phyloP scores from a whole-genome alignment of 176 grass and related monocot genomes.

The Themeda triandra region DNA sequence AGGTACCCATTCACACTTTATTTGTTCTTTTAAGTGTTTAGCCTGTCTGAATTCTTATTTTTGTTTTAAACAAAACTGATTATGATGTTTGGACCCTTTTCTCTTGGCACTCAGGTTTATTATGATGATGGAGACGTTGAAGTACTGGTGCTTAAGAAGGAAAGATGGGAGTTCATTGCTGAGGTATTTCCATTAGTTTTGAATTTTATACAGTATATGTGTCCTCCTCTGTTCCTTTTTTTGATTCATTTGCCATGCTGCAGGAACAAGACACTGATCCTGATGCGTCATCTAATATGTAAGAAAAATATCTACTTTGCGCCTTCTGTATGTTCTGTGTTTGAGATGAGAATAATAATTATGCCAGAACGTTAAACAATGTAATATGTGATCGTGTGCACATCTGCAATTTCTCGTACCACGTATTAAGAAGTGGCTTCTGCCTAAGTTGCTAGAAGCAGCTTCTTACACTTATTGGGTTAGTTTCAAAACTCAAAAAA shows the following conservation, averaged over 20 bases:
- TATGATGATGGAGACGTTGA: slow-evolving; percentile 91
- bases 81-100: neutral
- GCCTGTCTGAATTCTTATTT: neutral
- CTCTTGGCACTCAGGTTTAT: slow-evolving; percentile 41
- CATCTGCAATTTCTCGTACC: no score
- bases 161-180: slow-evolving; percentile 60
- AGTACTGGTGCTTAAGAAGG: slow-evolving; percentile 45
- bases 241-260: slow-evolving; percentile 27
- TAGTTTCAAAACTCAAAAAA: no score
- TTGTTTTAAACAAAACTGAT: neutral
- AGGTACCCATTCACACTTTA: slow-evolving; percentile 37
- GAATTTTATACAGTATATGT: neutral
- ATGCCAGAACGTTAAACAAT: slow-evolving; percentile 1
- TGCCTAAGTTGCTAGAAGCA: no score
- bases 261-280: slow-evolving; percentile 36
- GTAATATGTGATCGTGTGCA: no score
- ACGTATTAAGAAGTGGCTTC: no score
- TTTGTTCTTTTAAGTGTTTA: neutral
- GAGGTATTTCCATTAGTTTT: slow-evolving; percentile 31
- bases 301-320: slow-evolving; percentile 27
- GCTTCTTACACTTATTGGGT: no score
- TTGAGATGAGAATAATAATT: neutral
- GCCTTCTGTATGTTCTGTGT: neutral
- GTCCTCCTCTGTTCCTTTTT: neutral
- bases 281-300: slow-evolving; percentile 35